Base-by-base conservation (phyloP, 2,329 filamentous ascomycete genomes). In the Aspergillus sp. region DNA sequence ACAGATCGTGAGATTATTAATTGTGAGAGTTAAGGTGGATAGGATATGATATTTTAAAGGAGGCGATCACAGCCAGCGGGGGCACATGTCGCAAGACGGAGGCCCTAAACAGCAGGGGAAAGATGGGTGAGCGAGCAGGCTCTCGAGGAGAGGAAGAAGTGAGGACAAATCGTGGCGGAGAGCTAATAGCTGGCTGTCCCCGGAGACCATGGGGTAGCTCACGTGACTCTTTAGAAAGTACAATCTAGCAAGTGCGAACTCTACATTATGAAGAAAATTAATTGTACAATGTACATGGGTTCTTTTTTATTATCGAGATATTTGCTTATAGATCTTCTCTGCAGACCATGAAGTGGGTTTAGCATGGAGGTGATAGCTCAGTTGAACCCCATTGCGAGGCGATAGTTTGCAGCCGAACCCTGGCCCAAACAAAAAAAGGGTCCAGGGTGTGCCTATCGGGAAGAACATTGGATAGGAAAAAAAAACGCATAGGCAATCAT, bases 1-100 rank as follows among this genome's bases (percentile, higher is more conserved):
- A 64, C 55, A 58, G 58, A 49, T 59, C 52, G 59, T 64, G 13
- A 54, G 38, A 60, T 42, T 48, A 44, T 59, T 32, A n/a, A 54
- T 32, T 54, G 27, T 41, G 55, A 8, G 17, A 19, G 21, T 17
- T 32, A 47, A 56, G 30, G n/a, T 25, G n/a, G 10, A 25, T 19
- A 19, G 8, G 17, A 23, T 15, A 50, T 17, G n/a, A n/a, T 11
- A 50, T 15, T 11, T 15, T 17, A 17, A 7, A 30, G 2, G 4
- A 50, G 17, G 15, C 23, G n/a, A 50, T 50, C 47, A 50, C 15
- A 32, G 13, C 15, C 25, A 50, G 47, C 5, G 3, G n/a, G 47
- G 15, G 47, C n/a, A 30, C 47, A 50, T 50, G 47, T 50, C 47
- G 47, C 8, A 27, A 13, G 17, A n/a, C 1, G 25, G 27, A 27